Base-by-base conservation (phyloP, 805 yeast genomes). In the Candida michaelii region DNA sequence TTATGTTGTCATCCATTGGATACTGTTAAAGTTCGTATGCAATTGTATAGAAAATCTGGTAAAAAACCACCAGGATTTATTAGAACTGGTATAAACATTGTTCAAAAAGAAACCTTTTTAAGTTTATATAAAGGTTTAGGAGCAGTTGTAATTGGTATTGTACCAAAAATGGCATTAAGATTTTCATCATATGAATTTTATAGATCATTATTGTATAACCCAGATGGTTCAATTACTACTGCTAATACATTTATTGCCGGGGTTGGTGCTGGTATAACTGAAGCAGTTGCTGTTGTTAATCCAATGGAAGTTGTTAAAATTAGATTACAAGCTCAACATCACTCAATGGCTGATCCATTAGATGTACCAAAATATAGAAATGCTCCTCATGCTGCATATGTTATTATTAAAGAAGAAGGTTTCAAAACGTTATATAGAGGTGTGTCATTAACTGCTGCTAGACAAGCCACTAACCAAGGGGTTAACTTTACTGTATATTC, bases 391-490 rank as follows among this genome's bases (percentile, higher is more conserved):
- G 93, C 96, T 35, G 82, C 86, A 19, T 82, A 82, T 59, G 73
- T 89, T 27, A 85, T 93, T 56, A 79, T 85, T 49, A 84, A 78
- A 55, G 97, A 91, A 66, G 99, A 91, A 72, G 99, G 99, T 37
- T 73, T 87, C 55, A 76, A 77, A 39, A 87, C 97, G 8, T 69
- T 91, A 46, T 91, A 91, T 74, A 79, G 97, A 62, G 99, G 99
- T 61, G 98, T 91, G 19, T 79, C 90, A 2, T 80, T 91, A 59
- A 91, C 99, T 25, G 97, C 97, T 29, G 95, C 96, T 23, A 82
- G 99, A 73, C 99, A 91, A 66, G 97, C 98, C 21, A 84, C 96
- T 45, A 91, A 91, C 73, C 99, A 91, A 71, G 99, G 97, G 73
- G 97, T 95, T 37, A 91, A 93, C 70, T 91, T 91, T 69, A 91